These are phyloP conservation scores for Geotrichum restrictum DNA, from an alignment of 1,139 yeast species.

Conservation along the genomic window DNA sequence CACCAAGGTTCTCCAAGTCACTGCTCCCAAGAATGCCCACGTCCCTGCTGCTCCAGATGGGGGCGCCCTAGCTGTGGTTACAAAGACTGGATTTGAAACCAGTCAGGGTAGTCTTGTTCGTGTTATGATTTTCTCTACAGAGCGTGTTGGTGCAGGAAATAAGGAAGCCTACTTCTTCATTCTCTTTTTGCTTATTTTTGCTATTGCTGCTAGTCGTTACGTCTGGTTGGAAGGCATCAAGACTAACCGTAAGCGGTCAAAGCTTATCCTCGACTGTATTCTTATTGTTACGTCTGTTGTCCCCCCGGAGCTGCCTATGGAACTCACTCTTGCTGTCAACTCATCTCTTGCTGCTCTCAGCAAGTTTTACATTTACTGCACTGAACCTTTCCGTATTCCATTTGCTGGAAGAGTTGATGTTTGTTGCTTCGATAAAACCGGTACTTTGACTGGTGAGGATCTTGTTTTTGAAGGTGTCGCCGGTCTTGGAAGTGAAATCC, in stretches of 20 bases:
- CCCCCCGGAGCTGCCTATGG: conserved; percentile 99
- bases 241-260: conserved; percentile 93
- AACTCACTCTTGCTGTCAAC: conserved; percentile 96
- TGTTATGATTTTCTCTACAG: conserved; percentile 95
- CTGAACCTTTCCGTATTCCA: conserved; percentile 98
- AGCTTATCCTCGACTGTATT: conserved; percentile 90
- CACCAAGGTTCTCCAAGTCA: conserved; percentile 90
- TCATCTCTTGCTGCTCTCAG: conserved; percentile 81
- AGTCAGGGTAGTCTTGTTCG: conserved; percentile 96
- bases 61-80: conserved; percentile 88
- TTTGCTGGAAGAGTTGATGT: conserved; percentile 97
- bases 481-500: conserved; percentile 58
- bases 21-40: conserved; percentile 54
- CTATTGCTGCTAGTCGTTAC: conserved; percentile 94
- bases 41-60: conserved; percentile 65
- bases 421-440: conserved; percentile 97
- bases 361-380: conserved; percentile 87
- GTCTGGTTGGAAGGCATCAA: conserved; percentile 97
- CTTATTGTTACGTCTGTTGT: conserved; percentile 95
- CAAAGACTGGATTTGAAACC: conserved; percentile 95
- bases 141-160: conserved; percentile 93
- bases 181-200: conserved; percentile 81
- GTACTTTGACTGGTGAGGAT: conserved; percentile 96
- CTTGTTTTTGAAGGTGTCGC: conserved; percentile 95
- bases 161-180: conserved; percentile 91